phyloP scores from a whole-genome alignment of 306 rosid species.

The Sicyos baderoa region DNA sequence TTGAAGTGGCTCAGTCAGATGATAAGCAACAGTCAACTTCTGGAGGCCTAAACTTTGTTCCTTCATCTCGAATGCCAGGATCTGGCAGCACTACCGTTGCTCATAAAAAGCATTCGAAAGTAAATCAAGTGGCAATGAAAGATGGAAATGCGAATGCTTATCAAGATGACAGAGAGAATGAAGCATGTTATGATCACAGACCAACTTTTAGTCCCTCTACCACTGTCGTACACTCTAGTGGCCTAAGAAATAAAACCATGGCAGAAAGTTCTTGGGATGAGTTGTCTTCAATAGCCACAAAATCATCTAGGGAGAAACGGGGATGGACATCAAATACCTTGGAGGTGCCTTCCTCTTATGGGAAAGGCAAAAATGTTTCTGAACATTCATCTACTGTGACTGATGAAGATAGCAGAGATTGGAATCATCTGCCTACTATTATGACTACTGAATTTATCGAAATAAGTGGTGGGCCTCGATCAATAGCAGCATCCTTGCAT shows the following conservation, averaged over 20 bases:
- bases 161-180: constrained; percentile 67
- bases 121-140: constrained; percentile 39
- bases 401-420: constrained; percentile 66
- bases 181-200: constrained; percentile 59
- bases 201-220: constrained; percentile 39
- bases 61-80: constrained; percentile 36
- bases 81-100: constrained; percentile 37
- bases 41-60: constrained; percentile 45
- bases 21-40: constrained; percentile 77
- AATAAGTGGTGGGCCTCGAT: constrained; percentile 39
- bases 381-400: constrained; percentile 51
- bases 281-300: constrained; percentile 57
- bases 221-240: constrained; percentile 35
- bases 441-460: constrained; percentile 44
- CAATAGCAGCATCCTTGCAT: constrained; percentile 37
- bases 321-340: constrained; percentile 42
- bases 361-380: constrained; percentile 58
- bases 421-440: constrained; percentile 37
- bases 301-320: constrained; percentile 64
- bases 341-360: constrained; percentile 37
- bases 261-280: constrained; percentile 95
- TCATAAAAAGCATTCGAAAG: constrained; percentile 52
- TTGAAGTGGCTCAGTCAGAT: constrained; percentile 54
- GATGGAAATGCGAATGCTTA: constrained; percentile 49
- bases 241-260: constrained; percentile 58